Conservation (phyloP, 176 grass and related monocot species). For the Pontederia crassipes region DNA sequence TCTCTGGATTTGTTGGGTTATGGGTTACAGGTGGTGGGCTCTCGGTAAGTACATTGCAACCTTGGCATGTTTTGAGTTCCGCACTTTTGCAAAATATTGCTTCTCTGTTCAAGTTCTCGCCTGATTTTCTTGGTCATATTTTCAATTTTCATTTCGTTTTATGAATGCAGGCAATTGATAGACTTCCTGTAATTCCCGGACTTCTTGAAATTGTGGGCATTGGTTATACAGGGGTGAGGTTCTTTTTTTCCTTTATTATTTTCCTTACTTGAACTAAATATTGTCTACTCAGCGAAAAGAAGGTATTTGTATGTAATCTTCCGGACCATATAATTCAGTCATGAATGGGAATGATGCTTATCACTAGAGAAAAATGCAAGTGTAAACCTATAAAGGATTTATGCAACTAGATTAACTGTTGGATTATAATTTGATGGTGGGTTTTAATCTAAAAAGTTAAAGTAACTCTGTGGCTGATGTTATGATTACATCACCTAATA, state of each 20-base stretch:
- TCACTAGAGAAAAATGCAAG: too few species aligned
- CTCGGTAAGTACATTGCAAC: constrained; percentile 32
- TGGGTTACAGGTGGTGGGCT: constrained; percentile 71
- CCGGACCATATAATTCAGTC: too few species aligned
- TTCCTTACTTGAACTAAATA: neutral
- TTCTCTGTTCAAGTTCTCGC: neutral
- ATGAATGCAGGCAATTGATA: constrained; percentile 67
- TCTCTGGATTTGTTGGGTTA: constrained; percentile 48
- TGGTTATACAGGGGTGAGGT: constrained; percentile 73
- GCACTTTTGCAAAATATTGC: neutral
- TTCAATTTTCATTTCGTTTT: neutral
- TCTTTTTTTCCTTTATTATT: neutral
- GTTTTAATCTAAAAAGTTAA: too few species aligned
- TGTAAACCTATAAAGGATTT: too few species aligned
- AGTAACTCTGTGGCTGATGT: too few species aligned
- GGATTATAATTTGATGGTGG: too few species aligned
- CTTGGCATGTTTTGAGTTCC: neutral
- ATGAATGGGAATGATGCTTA: too few species aligned
- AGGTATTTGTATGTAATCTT: too few species aligned
- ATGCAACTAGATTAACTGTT: too few species aligned
- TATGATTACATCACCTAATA: too few species aligned
- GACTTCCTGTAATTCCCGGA: constrained; percentile 75
- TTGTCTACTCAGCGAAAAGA: neutral
- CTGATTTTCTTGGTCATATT: neutral
- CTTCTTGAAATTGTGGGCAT: constrained; percentile 74